Evolutionary conservation across 805 yeast species (phyloP).

Genomic region (Ogataea zsoltii): DNA sequence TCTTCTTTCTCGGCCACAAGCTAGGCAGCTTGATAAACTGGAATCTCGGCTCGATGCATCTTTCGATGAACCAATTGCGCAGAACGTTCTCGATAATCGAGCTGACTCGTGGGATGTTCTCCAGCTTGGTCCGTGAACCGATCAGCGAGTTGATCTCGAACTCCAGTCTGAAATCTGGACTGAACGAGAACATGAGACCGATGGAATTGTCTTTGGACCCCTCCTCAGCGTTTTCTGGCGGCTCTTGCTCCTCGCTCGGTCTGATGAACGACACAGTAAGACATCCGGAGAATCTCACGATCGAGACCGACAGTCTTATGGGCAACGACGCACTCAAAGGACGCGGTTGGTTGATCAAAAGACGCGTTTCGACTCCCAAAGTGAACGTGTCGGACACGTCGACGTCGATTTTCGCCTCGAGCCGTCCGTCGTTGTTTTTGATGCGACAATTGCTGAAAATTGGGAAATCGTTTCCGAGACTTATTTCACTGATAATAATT

Average conservation of each 20-base stretch:
- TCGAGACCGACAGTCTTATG: slow-evolving; percentile 77
- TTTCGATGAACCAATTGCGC: slow-evolving; percentile 85
- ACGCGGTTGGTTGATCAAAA: slow-evolving; percentile 78
- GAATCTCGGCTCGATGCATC: slow-evolving; percentile 92
- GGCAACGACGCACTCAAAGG: slow-evolving; percentile 87
- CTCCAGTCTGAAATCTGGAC: slow-evolving; percentile 88
- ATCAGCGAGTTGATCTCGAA: slow-evolving; percentile 85
- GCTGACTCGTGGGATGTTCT: slow-evolving; percentile 89
- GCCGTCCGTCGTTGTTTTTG: slow-evolving; percentile 47
- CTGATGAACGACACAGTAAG: slow-evolving; percentile 68
- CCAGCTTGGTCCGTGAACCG: slow-evolving; percentile 89
- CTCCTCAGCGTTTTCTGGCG: slow-evolving; percentile 3
- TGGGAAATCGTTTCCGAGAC: slow-evolving; percentile 94
- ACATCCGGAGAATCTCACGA: slow-evolving; percentile 89
- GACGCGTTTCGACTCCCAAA: slow-evolving; percentile 77
- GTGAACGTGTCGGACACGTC: slow-evolving; percentile 86
- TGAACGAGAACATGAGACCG: slow-evolving; percentile 83
- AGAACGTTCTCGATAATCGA: slow-evolving; percentile 79
- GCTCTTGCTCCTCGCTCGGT: slow-evolving; percentile 14
- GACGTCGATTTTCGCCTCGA: slow-evolving; percentile 89
- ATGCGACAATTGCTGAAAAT: slow-evolving; percentile 92
- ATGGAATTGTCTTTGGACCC: slow-evolving; percentile 37
- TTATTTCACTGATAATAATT: slow-evolving; percentile 80
- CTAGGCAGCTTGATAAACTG: slow-evolving; percentile 84
- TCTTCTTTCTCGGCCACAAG: slow-evolving; percentile 76